Evolutionary conservation across 768 basidiomycete genomes (phyloP).

Genomic region (Mycena galericulata): DNA sequence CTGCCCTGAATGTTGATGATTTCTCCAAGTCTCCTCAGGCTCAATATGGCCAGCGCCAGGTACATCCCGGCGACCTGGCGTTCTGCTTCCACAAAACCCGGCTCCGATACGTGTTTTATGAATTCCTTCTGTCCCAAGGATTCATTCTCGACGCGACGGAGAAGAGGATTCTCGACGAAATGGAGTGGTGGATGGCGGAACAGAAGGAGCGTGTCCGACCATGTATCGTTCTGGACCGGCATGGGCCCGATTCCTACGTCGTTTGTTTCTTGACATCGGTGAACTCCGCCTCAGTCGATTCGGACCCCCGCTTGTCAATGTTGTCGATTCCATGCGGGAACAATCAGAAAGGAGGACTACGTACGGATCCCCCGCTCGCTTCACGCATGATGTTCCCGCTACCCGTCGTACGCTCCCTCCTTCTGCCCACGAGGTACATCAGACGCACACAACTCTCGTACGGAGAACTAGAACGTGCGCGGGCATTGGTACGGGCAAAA

Average conservation of each 20-base stretch:
- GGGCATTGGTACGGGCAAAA: background rate
- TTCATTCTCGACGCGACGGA: background rate
- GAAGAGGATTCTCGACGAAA: background rate
- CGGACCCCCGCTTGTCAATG: background rate
- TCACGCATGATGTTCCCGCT: background rate
- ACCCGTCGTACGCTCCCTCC: constrained; percentile 9
- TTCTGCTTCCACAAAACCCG: background rate
- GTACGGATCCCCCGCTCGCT: background rate
- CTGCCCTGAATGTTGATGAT: background rate
- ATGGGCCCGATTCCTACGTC: background rate
- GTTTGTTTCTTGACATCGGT: constrained; percentile 13
- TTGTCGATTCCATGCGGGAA: constrained; percentile 10
- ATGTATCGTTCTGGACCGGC: constrained; percentile 10
- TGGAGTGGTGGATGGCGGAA: background rate
- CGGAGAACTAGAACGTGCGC: constrained; percentile 17
- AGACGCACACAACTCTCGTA: constrained; percentile 1
- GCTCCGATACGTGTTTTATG: background rate
- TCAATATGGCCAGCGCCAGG: background rate
- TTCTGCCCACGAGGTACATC: background rate
- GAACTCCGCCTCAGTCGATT: background rate
- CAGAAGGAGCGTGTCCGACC: no score
- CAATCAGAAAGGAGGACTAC: background rate
- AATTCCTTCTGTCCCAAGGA: background rate
- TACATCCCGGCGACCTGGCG: background rate
- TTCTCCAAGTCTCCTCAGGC: no score